These are phyloP conservation scores for Cryptococcus wingfieldii DNA, from an alignment of 1,284 basidiomycete genomes.

Conservation along the genomic window DNA sequence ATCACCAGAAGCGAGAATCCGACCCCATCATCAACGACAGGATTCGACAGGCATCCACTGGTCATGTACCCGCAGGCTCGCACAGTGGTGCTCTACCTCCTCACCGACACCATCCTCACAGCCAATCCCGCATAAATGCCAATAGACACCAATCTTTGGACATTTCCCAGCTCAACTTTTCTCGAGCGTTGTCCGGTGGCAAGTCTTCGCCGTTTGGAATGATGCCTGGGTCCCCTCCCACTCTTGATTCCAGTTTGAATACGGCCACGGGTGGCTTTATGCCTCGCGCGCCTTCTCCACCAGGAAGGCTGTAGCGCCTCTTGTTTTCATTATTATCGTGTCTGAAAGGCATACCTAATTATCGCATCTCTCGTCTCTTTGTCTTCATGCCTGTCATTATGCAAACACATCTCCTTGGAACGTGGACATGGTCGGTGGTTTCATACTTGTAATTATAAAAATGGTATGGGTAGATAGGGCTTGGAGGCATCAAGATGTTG, in stretches of 20 bases:
- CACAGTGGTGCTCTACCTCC: not conserved
- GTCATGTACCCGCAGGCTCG: constrained; percentile 1
- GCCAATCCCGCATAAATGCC: constrained; percentile 30
- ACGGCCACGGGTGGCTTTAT: constrained; percentile 21
- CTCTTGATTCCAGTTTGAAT: constrained; percentile 24
- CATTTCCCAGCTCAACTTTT: constrained; percentile 47
- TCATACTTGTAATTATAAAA: not conserved
- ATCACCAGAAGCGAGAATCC: constrained; percentile 74
- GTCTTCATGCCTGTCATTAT: too few species aligned
- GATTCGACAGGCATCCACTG: constrained; percentile 59
- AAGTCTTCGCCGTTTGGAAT: constrained; percentile 21
- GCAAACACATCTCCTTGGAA: too few species aligned
- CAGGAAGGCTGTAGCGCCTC: too few species aligned
- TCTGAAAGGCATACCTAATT: too few species aligned
- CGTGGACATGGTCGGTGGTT: not conserved
- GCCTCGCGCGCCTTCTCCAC: too few species aligned
- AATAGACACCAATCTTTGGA: constrained; percentile 49
- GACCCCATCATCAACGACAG: constrained; percentile 83
- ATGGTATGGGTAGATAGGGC: not conserved
- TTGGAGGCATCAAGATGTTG: not conserved
- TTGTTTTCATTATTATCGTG: too few species aligned
- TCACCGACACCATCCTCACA: constrained; percentile 24
- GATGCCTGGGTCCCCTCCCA: constrained; percentile 28
- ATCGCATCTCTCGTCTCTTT: too few species aligned
- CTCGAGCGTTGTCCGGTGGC: constrained; percentile 20